Evolutionary conservation across 768 basidiomycete species (phyloP).

Genomic region (Trametes cubensis): DNA sequence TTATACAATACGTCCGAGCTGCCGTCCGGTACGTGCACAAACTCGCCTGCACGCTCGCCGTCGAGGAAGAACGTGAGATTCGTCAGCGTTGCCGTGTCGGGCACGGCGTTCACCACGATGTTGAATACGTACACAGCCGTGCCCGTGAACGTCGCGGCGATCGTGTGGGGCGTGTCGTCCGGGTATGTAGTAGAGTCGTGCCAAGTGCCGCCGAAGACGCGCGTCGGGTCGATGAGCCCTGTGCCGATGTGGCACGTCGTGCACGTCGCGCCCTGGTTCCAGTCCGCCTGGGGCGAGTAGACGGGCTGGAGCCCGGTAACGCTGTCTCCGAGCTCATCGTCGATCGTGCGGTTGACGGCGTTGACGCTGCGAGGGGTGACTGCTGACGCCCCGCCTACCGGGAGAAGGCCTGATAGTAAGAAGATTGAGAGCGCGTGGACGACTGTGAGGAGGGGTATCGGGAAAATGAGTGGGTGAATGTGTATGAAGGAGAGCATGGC

Average conservation of each 20-base stretch:
- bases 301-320: slow-evolving; percentile 4
- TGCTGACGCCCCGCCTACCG: not conserved
- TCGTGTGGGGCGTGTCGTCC: not conserved
- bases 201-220: slow-evolving; percentile 7
- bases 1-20: not conserved
- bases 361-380: not conserved
- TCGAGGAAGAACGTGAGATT: slow-evolving; percentile 16
- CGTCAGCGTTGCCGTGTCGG: not conserved
- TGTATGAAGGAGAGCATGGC: not conserved
- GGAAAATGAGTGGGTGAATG: not conserved
- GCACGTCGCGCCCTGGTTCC: slow-evolving; percentile 12
- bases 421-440: not conserved
- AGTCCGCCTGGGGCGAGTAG: not conserved
- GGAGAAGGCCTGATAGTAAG: not conserved
- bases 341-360: slow-evolving; percentile 14
- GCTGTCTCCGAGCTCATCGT: slow-evolving; percentile 22
- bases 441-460: not conserved
- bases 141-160: not conserved
- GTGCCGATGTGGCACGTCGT: not conserved
- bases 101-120: not conserved
- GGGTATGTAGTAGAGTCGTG: slow-evolving; percentile 3
- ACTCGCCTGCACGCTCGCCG: not conserved
- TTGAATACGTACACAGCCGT: slow-evolving; percentile 7
- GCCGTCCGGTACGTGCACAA: not conserved
- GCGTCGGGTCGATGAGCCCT: not conserved